Base-by-base conservation (phyloP, 2,329 filamentous ascomycete species). In the Aureobasidium leucospermi region DNA sequence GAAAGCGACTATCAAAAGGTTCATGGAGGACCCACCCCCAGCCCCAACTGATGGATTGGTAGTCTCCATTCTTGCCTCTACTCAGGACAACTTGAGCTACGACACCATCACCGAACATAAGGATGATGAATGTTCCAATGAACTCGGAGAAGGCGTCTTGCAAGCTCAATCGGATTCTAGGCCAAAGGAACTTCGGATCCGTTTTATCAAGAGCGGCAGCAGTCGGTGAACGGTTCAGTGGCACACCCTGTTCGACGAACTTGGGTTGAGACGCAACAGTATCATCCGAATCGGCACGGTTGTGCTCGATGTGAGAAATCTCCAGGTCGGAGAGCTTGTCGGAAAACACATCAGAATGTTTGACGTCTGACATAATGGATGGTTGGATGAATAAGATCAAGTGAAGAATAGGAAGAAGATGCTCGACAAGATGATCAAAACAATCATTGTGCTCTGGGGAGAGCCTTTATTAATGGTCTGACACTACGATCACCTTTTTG, bases 91-190 rank as follows among this genome's bases (percentile, higher is more conserved):
- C 85, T 69, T 89, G 87, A 3, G 86, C 86, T 19, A 89, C 84
- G 58, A 83, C 83, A n/a, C 85, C 86, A 62, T 89, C 82, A 4
- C 86, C 86, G 65, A 89, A 89, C 42, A 89, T 72, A 61, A 89
- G 76, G 63, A 89, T 71, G 58, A 86, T 79, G 74, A 89, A 85
- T 11, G 83, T 85, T 7, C 85, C 85, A 52, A 86, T 80, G 72
- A 88, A 88, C 65, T 89, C 85, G 1, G 83, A 82, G 64, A 88
- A 83, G 1, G 79, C 80, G 63, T 87, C 84, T 61, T 80, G 78
- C 39, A 81, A 74, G 31, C 71, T 65, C 19, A 75, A 71, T 45
- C 85, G 77, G 31, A 84, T 70, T 41, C 74, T 75, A 49, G 74
- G 79, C 85, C 85, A 88, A 29, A 70, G 65, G 4, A 79, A 66